Evolutionary conservation across 306 rosid genomes (phyloP).

Genomic region (Canavalia ensiformis): DNA sequence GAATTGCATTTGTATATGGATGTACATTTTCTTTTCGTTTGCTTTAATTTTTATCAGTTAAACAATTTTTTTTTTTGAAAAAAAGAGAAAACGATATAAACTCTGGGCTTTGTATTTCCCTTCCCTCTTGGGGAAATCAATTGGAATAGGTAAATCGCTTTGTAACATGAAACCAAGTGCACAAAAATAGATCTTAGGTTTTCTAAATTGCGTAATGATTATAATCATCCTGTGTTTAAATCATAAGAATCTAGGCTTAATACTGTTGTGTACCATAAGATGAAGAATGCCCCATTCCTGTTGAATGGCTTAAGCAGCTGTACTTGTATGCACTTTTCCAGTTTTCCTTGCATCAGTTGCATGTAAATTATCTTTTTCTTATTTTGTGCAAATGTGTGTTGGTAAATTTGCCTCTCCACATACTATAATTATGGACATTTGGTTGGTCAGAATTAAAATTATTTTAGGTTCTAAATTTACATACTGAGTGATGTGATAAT

Average conservation of each 20-base stretch:
- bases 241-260: constrained; percentile 2
- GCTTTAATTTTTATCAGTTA: neutral
- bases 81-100: neutral
- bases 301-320: too few species aligned
- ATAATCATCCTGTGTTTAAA: constrained; percentile 1
- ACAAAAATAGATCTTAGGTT: constrained; percentile 37
- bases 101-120: constrained; percentile 48
- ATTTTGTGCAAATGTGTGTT: too few species aligned
- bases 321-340: too few species aligned
- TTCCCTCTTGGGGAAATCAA: constrained; percentile 33
- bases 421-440: too few species aligned
- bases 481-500: too few species aligned
- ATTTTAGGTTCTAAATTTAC: too few species aligned
- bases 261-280: too few species aligned
- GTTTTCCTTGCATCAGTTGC: neutral
- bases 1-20: neutral
- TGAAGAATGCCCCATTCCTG: too few species aligned
- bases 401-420: too few species aligned
- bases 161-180: constrained; percentile 54
- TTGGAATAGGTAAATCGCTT: constrained; percentile 42
- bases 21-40: constrained; percentile 14
- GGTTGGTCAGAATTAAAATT: too few species aligned
- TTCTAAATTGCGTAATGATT: constrained; percentile 21
- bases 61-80: neutral
- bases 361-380: too few species aligned